A percentile compares a stretch with the other conserved stretches of the same genome.
Evolutionary conservation across 2,329 filamentous ascomycete genomes (phyloP).

Genomic region (Paraphaeosphaeria sporulosa): DNA sequence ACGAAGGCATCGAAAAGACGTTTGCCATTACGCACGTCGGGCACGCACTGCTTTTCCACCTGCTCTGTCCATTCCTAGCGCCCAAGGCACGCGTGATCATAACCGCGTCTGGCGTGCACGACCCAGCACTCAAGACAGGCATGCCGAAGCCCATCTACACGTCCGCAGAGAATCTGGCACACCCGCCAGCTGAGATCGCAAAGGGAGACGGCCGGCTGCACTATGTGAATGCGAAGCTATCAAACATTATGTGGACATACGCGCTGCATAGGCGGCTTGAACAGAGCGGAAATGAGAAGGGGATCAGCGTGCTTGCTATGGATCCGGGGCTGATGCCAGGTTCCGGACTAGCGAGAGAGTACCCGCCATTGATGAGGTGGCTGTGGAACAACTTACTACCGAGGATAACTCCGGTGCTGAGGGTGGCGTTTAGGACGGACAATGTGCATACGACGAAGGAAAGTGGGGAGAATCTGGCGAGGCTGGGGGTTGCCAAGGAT

Average conservation of each 20-base stretch:
- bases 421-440: neutral
- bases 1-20: conserved; percentile 56
- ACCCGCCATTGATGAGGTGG: neutral
- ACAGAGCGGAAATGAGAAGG: neutral
- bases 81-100: conserved; percentile 54
- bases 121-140: conserved; percentile 54
- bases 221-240: conserved; percentile 57
- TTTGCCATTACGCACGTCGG: conserved; percentile 62
- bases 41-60: conserved; percentile 59
- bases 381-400: neutral
- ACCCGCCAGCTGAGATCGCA: conserved; percentile 41
- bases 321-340: conserved; percentile 4
- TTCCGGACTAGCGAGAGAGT: neutral
- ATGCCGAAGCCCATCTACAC: conserved; percentile 53
- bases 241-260: conserved; percentile 56
- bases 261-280: conserved; percentile 10
- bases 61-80: conserved; percentile 53
- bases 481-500: neutral
- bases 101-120: conserved; percentile 54
- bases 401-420: neutral
- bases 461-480: neutral
- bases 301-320: neutral
- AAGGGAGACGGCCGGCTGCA: conserved; percentile 43
- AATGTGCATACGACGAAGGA: neutral
- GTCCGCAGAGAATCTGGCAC: conserved; percentile 56